phyloP scores from a whole-genome alignment of 2,329 filamentous ascomycete genomes.

The Macrophomina phaseolina region DNA sequence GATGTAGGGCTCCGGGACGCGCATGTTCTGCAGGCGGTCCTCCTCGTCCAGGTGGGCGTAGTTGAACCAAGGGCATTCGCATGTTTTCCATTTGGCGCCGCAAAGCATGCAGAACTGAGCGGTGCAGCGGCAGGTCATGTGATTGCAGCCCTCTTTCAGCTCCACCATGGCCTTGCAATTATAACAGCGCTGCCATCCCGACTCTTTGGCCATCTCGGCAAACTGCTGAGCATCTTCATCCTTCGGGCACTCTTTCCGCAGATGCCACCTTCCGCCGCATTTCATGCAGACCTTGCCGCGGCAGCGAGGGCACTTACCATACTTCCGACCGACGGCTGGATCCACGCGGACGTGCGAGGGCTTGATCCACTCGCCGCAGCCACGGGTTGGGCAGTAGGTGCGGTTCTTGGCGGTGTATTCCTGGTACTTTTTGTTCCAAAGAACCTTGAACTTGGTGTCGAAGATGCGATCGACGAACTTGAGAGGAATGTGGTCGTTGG shows the following conservation, averaged over 20 bases:
- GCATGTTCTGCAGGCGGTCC: constrained; percentile 49
- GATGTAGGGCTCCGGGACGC: constrained; percentile 54
- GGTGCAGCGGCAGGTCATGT: constrained; percentile 84
- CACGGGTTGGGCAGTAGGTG: constrained; percentile 75
- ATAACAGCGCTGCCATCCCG: constrained; percentile 78
- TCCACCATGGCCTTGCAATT: constrained; percentile 77
- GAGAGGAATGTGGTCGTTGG: constrained; percentile 72
- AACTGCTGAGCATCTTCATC: constrained; percentile 69
- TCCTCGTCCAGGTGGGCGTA: constrained; percentile 58
- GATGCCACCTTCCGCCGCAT: constrained; percentile 78
- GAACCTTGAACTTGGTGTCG: constrained; percentile 73
- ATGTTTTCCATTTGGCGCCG: constrained; percentile 80
- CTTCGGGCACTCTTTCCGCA: constrained; percentile 68
- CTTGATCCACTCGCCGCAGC: constrained; percentile 81
- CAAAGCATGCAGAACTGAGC: constrained; percentile 90
- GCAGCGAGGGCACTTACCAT: constrained; percentile 74
- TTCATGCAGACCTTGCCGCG: constrained; percentile 73
- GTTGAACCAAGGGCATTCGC: constrained; percentile 82
- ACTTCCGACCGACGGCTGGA: constrained; percentile 56
- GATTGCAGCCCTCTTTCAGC: constrained; percentile 81
- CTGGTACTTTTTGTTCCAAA: constrained; percentile 80
- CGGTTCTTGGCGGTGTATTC: constrained; percentile 77
- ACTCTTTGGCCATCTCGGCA: constrained; percentile 68
- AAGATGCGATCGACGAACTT: constrained; percentile 79
- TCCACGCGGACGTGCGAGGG: constrained; percentile 69